A percentile compares a stretch with the other conserved stretches of the same genome.
Evolutionary conservation across 805 yeast species (phyloP).

Genomic region (Zygotorulaspora sp.): DNA sequence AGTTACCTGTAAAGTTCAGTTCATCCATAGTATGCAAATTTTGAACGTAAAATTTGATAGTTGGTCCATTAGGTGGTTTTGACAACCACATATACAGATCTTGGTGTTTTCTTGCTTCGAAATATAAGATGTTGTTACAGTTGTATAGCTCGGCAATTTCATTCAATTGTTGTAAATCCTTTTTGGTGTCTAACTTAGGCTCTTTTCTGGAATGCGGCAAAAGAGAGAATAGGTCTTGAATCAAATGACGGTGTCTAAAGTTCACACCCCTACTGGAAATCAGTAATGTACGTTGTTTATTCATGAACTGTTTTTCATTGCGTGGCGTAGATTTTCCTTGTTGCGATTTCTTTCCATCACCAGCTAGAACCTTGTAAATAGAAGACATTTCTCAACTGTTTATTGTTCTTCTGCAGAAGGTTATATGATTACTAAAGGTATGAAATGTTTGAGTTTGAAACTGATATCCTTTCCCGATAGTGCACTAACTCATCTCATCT

Average conservation of each 20-base stretch:
- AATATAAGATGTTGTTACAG: slow-evolving; percentile 90
- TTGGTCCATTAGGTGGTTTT: slow-evolving; percentile 97
- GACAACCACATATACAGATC: slow-evolving; percentile 93
- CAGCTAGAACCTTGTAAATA: slow-evolving; percentile 62
- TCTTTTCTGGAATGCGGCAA: slow-evolving; percentile 95
- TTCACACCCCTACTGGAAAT: slow-evolving; percentile 95
- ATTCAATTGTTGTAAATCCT: slow-evolving; percentile 79
- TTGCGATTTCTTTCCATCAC: slow-evolving; percentile 36
- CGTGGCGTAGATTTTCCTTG: slow-evolving; percentile 30
- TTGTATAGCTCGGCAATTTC: slow-evolving; percentile 96
- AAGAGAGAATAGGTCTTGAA: slow-evolving; percentile 69
- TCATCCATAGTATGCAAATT: slow-evolving; percentile 95
- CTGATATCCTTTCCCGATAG: background rate
- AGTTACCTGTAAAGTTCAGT: slow-evolving; percentile 92
- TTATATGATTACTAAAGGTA: background rate
- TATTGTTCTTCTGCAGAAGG: background rate
- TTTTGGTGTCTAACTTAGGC: slow-evolving; percentile 91
- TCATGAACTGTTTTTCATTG: slow-evolving; percentile 55
- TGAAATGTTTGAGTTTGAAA: background rate
- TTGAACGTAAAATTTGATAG: slow-evolving; percentile 87
- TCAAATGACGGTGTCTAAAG: slow-evolving; percentile 90
- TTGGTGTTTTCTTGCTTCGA: slow-evolving; percentile 93
- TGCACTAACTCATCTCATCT: slow-evolving; percentile 15
- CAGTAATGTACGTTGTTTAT: slow-evolving; percentile 82
- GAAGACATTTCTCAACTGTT: slow-evolving; percentile 53